Conservation (phyloP, 1,139 yeast genomes). For the Suzukiozyma palmioleophila region DNA sequence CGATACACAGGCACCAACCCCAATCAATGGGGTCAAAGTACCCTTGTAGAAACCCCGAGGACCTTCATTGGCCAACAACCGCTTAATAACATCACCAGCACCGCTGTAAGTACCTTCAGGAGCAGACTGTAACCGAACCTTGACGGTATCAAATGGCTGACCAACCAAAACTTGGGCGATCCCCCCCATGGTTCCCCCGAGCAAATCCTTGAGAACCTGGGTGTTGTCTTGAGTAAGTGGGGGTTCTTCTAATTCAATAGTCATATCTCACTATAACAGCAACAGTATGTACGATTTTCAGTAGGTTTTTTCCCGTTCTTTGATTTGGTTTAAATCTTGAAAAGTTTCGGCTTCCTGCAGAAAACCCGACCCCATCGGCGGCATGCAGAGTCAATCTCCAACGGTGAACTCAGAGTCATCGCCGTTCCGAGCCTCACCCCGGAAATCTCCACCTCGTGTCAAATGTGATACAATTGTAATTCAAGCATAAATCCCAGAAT, state of each 20-base stretch:
- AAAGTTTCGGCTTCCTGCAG: neutral
- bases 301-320: constrained; percentile 10
- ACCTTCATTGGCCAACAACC: constrained; percentile 72
- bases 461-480: too few species aligned
- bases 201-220: constrained; percentile 73
- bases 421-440: too few species aligned
- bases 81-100: constrained; percentile 71
- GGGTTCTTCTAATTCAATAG: constrained; percentile 47
- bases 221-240: constrained; percentile 32
- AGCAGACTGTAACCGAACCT: constrained; percentile 85
- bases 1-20: constrained; percentile 92
- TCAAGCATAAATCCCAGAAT: too few species aligned
- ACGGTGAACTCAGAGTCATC: too few species aligned
- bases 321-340: neutral
- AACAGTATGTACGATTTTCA: constrained; percentile 41
- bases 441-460: too few species aligned
- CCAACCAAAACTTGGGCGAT: constrained; percentile 93
- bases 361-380: neutral
- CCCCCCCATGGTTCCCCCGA: constrained; percentile 93
- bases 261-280: constrained; percentile 37
- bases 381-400: neutral
- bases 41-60: constrained; percentile 83
- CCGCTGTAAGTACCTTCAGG: constrained; percentile 72
- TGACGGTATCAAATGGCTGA: constrained; percentile 93
- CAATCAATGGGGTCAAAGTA: constrained; percentile 76